phyloP scores from a whole-genome alignment of 805 yeast species.

The Myxozyma melibiosi region DNA sequence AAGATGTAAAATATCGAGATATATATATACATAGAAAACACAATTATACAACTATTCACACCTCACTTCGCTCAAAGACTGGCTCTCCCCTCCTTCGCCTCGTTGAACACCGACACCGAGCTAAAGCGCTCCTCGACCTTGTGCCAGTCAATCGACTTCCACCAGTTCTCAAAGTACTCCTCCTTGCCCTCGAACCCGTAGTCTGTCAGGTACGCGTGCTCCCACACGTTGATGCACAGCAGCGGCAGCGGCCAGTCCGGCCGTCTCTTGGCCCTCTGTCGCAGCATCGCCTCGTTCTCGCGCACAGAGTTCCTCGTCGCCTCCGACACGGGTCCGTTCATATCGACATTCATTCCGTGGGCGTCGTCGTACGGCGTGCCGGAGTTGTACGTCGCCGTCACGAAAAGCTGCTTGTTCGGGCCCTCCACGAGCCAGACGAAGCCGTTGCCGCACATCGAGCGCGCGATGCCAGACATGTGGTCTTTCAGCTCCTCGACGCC shows the following conservation, averaged over 20 bases:
- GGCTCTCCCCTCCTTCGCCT: neutral
- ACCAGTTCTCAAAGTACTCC: conserved; percentile 69
- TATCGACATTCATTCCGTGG: conserved; percentile 67
- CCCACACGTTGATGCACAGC: conserved; percentile 83
- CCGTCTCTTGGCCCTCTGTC: conserved; percentile 51
- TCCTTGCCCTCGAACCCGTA: conserved; percentile 77
- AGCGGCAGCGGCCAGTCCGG: conserved; percentile 51
- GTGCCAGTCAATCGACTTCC: conserved; percentile 81
- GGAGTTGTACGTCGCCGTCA: conserved; percentile 83
- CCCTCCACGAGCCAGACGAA: conserved; percentile 83
- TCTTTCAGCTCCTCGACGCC: conserved; percentile 74
- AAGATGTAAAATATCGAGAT: neutral
- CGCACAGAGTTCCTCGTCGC: too few species aligned
- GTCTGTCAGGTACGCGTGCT: conserved; percentile 80
- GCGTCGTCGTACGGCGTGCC: conserved; percentile 75
- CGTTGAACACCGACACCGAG: neutral
- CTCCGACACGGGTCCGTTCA: conserved; percentile 64
- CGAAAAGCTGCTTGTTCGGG: conserved; percentile 52
- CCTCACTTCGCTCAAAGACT: neutral
- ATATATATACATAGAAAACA: too few species aligned
- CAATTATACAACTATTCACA: too few species aligned
- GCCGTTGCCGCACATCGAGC: conserved; percentile 83
- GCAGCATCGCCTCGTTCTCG: neutral
- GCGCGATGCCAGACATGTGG: conserved; percentile 67
- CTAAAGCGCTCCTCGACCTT: conserved; percentile 26